phyloP scores from a whole-genome alignment of 768 basidiomycete genomes.

The Tulasnella sp. region DNA sequence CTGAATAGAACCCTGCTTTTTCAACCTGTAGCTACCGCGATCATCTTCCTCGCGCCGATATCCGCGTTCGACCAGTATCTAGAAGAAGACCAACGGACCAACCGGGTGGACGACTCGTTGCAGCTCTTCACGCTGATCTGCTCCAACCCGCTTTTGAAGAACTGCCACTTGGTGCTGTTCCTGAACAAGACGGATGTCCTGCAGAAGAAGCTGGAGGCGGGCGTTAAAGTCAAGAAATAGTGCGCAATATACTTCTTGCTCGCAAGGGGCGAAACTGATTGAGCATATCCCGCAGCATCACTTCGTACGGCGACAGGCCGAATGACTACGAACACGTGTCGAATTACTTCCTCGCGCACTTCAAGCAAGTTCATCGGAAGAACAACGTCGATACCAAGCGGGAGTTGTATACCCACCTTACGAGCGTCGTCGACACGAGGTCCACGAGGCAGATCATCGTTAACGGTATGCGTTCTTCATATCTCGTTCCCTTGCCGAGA shows the following conservation, averaged over 20 bases:
- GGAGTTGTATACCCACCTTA: constrained; percentile 28
- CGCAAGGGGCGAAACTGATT: neutral
- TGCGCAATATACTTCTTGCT: neutral
- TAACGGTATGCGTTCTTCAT: neutral
- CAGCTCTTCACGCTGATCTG: constrained; percentile 32
- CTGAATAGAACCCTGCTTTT: neutral
- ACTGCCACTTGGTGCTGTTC: constrained; percentile 30
- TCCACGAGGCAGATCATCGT: constrained; percentile 20
- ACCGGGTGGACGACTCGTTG: constrained; percentile 32
- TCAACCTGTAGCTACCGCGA: constrained; percentile 24
- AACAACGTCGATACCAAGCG: constrained; percentile 28
- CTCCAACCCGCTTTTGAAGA: constrained; percentile 31
- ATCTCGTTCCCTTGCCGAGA: too few species aligned
- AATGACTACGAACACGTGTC: constrained; percentile 30
- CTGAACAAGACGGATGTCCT: constrained; percentile 33
- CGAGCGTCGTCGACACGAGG: constrained; percentile 23
- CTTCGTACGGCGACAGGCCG: constrained; percentile 30
- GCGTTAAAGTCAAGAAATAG: constrained; percentile 31
- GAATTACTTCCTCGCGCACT: constrained; percentile 29
- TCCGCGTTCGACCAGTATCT: constrained; percentile 33
- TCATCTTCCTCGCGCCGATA: constrained; percentile 33
- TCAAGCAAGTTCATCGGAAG: constrained; percentile 30
- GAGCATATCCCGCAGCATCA: constrained; percentile 14
- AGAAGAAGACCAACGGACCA: constrained; percentile 30
- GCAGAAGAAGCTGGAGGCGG: constrained; percentile 29